Conservation (phyloP, 805 yeast species). For the Cephaloascus albidus region DNA sequence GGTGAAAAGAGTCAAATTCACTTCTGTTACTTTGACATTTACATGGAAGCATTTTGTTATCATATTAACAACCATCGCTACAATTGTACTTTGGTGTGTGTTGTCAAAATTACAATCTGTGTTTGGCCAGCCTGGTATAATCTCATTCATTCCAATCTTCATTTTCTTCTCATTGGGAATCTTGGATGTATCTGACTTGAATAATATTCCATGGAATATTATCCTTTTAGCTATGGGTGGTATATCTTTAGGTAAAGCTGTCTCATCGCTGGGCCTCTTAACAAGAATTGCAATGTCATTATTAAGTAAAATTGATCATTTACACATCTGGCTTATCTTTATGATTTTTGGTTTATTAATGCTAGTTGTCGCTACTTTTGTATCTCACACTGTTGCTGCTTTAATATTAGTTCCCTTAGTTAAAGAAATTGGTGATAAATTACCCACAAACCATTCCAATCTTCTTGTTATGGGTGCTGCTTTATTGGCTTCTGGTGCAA, state of each 20-base stretch:
- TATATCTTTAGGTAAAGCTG: slow-evolving; percentile 42
- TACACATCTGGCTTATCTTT: slow-evolving; percentile 32
- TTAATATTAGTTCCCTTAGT: slow-evolving; percentile 32
- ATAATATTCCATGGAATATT: slow-evolving; percentile 46
- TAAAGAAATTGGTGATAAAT: slow-evolving; percentile 26
- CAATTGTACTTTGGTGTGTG: slow-evolving; percentile 42
- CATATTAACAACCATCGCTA: slow-evolving; percentile 26
- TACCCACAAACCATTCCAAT: slow-evolving; percentile 22
- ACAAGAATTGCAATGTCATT: slow-evolving; percentile 35
- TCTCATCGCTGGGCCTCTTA: slow-evolving; percentile 38
- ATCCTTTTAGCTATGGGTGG: slow-evolving; percentile 50
- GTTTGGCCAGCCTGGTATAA: slow-evolving; percentile 41
- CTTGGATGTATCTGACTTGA: slow-evolving; percentile 36
- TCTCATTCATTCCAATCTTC: slow-evolving; percentile 37
- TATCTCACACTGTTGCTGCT: slow-evolving; percentile 35
- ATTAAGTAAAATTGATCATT: slow-evolving; percentile 28
- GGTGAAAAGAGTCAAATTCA: slow-evolving; percentile 26
- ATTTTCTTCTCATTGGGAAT: slow-evolving; percentile 42
- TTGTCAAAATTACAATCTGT: slow-evolving; percentile 28
- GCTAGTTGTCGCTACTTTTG: slow-evolving; percentile 31
- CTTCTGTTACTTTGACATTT: slow-evolving; percentile 9
- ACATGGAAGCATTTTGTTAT: slow-evolving; percentile 35
- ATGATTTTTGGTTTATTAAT: slow-evolving; percentile 29
- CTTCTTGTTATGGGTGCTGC: slow-evolving; percentile 32
- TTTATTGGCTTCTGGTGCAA: slow-evolving; percentile 30